phyloP scores from a whole-genome alignment of 2,329 filamentous ascomycete genomes.

The Fusarium decemcellulare region DNA sequence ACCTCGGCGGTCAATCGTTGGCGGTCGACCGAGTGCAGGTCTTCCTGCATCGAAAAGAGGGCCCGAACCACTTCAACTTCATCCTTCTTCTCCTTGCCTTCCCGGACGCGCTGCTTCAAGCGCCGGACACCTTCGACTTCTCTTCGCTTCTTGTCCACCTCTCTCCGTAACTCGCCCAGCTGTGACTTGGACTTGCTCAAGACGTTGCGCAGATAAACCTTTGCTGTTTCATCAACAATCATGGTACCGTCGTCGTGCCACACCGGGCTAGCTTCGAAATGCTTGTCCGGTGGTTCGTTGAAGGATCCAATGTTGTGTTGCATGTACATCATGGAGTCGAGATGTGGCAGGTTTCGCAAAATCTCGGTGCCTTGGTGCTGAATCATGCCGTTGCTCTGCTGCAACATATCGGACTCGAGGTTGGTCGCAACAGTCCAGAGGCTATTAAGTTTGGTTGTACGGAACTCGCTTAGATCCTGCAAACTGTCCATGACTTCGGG shows the following conservation, averaged over 20 bases:
- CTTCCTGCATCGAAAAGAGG: constrained; percentile 88
- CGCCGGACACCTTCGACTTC: constrained; percentile 86
- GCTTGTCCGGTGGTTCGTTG: constrained; percentile 87
- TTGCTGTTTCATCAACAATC: constrained; percentile 87
- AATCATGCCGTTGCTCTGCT: constrained; percentile 79
- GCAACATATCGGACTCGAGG: constrained; percentile 85
- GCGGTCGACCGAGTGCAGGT: constrained; percentile 86
- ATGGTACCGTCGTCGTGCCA: constrained; percentile 96
- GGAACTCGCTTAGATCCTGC: constrained; percentile 93
- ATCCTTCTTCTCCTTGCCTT: constrained; percentile 89
- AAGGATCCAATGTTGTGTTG: constrained; percentile 88
- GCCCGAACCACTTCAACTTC: constrained; percentile 87
- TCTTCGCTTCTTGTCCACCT: constrained; percentile 87
- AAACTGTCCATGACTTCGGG: constrained; percentile 94
- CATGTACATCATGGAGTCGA: constrained; percentile 99
- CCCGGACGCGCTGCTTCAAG: constrained; percentile 81
- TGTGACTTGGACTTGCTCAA: constrained; percentile 91
- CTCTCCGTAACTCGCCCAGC: constrained; percentile 82
- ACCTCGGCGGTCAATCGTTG: constrained; percentile 91
- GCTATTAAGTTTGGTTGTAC: constrained; percentile 85
- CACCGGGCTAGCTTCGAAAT: constrained; percentile 93
- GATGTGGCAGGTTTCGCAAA: constrained; percentile 85
- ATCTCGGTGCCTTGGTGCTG: constrained; percentile 85
- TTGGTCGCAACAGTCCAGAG: constrained; percentile 87
- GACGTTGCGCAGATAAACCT: constrained; percentile 92